phyloP scores from a whole-genome alignment of 1,139 yeast genomes.

The Suhomyces coccinellae region DNA sequence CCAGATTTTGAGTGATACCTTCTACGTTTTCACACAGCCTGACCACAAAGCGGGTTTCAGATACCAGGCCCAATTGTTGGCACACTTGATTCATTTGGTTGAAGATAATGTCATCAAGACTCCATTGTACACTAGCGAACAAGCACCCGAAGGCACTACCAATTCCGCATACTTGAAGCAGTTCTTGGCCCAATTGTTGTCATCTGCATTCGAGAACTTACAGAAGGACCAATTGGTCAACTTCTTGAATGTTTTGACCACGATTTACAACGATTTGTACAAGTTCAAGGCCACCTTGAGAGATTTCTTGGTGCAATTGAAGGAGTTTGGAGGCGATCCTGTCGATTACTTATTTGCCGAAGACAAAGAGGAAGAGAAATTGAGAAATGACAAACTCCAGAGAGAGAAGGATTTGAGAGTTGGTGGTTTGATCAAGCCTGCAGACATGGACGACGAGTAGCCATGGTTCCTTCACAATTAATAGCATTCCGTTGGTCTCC shows the following conservation, averaged over 20 bases:
- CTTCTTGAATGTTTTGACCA: conserved; percentile 75
- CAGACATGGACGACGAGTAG: conserved; percentile 78
- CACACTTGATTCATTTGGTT: conserved; percentile 81
- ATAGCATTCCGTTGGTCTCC: conserved; percentile 3
- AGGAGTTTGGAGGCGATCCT: conserved; percentile 92
- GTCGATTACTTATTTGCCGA: conserved; percentile 94
- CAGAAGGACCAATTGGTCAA: conserved; percentile 78
- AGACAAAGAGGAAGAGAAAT: conserved; percentile 78
- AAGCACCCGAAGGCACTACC: conserved; percentile 81
- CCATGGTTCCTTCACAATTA: not conserved
- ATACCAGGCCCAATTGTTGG: conserved; percentile 80
- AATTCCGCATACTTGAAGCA: conserved; percentile 79
- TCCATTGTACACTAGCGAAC: conserved; percentile 72
- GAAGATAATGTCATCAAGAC: conserved; percentile 71
- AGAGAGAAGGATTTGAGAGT: conserved; percentile 82
- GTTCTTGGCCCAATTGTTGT: conserved; percentile 77
- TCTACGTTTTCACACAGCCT: conserved; percentile 91
- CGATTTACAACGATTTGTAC: conserved; percentile 68
- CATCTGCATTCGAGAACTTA: conserved; percentile 87
- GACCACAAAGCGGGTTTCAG: conserved; percentile 97
- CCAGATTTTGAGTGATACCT: conserved; percentile 87
- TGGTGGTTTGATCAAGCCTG: conserved; percentile 93
- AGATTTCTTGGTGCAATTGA: conserved; percentile 94
- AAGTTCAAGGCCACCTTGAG: conserved; percentile 85
- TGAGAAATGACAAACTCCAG: conserved; percentile 67